Evolutionary conservation across 257 asterid genomes (phyloP).

Genomic region (Echites panduratus): DNA sequence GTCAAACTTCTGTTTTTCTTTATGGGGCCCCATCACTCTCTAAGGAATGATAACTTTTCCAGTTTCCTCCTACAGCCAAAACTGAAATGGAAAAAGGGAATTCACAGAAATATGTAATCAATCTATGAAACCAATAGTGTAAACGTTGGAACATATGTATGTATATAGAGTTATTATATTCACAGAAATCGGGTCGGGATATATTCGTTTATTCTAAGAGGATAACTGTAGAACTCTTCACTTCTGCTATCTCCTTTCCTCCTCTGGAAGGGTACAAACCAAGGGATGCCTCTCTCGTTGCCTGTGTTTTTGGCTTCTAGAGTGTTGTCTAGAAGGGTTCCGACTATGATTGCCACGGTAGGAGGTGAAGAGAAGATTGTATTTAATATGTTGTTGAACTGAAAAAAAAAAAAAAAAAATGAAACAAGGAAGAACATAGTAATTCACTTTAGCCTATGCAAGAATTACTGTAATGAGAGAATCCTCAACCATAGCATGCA

Average conservation of each 20-base stretch:
- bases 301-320: conserved; percentile 51
- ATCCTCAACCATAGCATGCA: not conserved
- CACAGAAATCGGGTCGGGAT: conserved; percentile 74
- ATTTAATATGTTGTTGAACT: conserved; percentile 83
- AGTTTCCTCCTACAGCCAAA: not conserved
- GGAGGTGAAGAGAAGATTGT: conserved; percentile 86
- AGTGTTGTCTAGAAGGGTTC: conserved; percentile 67
- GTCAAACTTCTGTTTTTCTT: not conserved
- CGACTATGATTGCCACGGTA: conserved; percentile 71
- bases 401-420: no score
- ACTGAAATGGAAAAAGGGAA: not conserved
- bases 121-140: not conserved
- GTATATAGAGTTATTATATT: conserved; percentile 13
- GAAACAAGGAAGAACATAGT: not conserved
- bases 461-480: not conserved
- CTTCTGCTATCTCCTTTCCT: conserved; percentile 80
- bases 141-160: conserved; percentile 8
- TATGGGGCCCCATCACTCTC: not conserved
- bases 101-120: not conserved
- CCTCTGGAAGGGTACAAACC: conserved; percentile 71
- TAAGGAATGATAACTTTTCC: not conserved
- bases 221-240: conserved; percentile 84
- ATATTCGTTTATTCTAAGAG: conserved; percentile 61
- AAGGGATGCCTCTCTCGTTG: conserved; percentile 82
- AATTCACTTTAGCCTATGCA: not conserved